These are phyloP conservation scores for Prunus kanzakura DNA, from an alignment of 306 rosid species.

Conservation along the genomic window DNA sequence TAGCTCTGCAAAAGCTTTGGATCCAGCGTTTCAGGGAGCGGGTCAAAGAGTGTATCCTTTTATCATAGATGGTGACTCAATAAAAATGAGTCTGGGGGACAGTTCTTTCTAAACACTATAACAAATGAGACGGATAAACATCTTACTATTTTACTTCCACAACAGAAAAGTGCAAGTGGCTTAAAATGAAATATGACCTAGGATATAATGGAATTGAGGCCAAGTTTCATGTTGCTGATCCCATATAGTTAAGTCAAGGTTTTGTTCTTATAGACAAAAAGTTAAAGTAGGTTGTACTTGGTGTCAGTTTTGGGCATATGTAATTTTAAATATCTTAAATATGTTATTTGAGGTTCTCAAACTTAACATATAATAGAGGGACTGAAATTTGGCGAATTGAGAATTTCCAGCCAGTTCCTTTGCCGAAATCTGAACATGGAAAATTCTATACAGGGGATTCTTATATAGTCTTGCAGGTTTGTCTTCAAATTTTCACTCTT, in stretches of 20 bases:
- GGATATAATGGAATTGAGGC: not conserved
- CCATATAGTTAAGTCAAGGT: too few species aligned
- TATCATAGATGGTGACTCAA: slow-evolving; percentile 20
- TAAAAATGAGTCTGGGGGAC: slow-evolving; percentile 18
- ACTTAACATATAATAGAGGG: slow-evolving; percentile 82
- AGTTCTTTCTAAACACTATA: not conserved
- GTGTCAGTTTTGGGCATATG: slow-evolving; percentile 21
- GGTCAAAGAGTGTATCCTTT: slow-evolving; percentile 98
- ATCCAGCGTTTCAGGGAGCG: slow-evolving; percentile 97
- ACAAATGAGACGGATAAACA: not conserved
- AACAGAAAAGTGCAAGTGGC: not conserved
- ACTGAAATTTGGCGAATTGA: slow-evolving; percentile 99
- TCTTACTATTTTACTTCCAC: not conserved
- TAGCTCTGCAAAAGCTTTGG: slow-evolving; percentile 78
- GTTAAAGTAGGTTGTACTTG: not conserved
- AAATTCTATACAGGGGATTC: slow-evolving; percentile 95
- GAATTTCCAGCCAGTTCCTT: slow-evolving; percentile 86
- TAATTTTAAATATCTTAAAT: slow-evolving; percentile 15
- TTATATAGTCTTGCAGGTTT: slow-evolving; percentile 87
- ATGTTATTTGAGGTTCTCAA: slow-evolving; percentile 27
- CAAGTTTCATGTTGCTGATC: not conserved
- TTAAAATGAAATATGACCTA: not conserved
- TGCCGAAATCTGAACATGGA: slow-evolving; percentile 92
- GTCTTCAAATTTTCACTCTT: slow-evolving; percentile 13
- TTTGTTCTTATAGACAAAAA: slow-evolving; percentile 4